These are phyloP conservation scores for Craterostigma plantagineum DNA, from an alignment of 257 asterid genomes.

Conservation along the genomic window DNA sequence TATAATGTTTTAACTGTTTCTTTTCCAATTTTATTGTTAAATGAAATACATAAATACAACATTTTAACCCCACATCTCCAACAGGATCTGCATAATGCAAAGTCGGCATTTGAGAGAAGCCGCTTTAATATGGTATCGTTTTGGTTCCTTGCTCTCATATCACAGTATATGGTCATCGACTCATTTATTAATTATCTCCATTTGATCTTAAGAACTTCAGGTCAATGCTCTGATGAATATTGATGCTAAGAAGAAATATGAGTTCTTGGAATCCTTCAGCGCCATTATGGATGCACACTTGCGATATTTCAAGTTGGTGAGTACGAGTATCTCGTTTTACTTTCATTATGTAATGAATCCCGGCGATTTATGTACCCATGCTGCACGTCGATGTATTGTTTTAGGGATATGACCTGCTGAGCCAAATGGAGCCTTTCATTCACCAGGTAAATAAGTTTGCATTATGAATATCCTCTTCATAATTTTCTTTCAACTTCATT, in stretches of 20 bases:
- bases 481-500: neutral
- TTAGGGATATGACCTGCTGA: conserved; percentile 74
- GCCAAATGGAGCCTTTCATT: conserved; percentile 84
- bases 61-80: conserved; percentile 11
- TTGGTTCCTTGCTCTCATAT: conserved; percentile 9
- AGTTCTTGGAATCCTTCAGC: conserved; percentile 88
- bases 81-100: conserved; percentile 91
- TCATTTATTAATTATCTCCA: conserved; percentile 14
- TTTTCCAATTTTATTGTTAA: no score
- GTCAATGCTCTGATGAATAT: conserved; percentile 68
- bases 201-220: conserved; percentile 50
- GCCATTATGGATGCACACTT: conserved; percentile 98
- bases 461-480: neutral
- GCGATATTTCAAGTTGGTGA: conserved; percentile 80
- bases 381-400: conserved; percentile 11
- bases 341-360: conserved; percentile 7
- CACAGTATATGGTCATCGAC: conserved; percentile 3
- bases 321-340: conserved; percentile 10
- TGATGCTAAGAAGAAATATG: conserved; percentile 86
- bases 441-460: conserved; percentile 47
- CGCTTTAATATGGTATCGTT: conserved; percentile 79
- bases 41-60: no score
- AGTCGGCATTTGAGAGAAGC: conserved; percentile 86
- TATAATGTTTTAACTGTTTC: no score
- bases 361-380: conserved; percentile 11